Evolutionary conservation across 169 alveolate genomes (phyloP), one percentile per base, ranked within the genome.

Genomic region (Eimeria necatrix): DNA sequence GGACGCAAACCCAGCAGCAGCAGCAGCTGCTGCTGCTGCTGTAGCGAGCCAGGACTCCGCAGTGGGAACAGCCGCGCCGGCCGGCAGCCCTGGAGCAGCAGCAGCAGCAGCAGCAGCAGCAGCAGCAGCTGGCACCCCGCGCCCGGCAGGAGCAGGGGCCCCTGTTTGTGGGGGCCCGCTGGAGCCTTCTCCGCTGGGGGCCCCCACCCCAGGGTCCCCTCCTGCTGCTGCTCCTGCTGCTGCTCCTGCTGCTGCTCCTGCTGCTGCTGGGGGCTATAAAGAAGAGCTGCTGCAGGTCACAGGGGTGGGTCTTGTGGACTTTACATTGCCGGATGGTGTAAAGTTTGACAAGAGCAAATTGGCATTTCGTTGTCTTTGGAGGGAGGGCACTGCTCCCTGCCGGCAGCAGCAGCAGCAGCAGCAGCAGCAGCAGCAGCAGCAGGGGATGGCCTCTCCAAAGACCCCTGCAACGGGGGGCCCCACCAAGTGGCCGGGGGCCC

Each of bases 331-430:
- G 16, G 95, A 91, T 16, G 95, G 95, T 2, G 95, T 91, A 8
- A 91, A 91, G 52, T 91, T 91, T n/a, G 95, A 91, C 78, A 91
- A 76, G 83, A 91, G 95, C 68, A 91, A 91, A 41, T 56, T 91
- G 46, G 95, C 95, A 8, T 91, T 91, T 90, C 89, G 95, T 49
- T 91, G 95, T 64, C 84, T 73, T 80, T 91, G 95, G 95, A 49
- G 95, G 41, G 95, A 91, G 59, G 91, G 91, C n/a, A 10, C 73
- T n/a, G 78, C 91, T 9, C 91, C 56, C 41, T 4, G 20, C n/a
- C 84, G 84, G 6, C 80, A 59, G 91, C 73, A 32, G 91, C 52
- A 56, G 91, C 59, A 22, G 32, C 91, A 56, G 91, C 91, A 84
- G 91, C 90, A 51, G 73, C 87, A 48, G 61, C 59, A 48, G 61